These are phyloP conservation scores for Saccharum hybrid DNA, from an alignment of 202 grass and related monocot genomes.

Conservation along the genomic window DNA sequence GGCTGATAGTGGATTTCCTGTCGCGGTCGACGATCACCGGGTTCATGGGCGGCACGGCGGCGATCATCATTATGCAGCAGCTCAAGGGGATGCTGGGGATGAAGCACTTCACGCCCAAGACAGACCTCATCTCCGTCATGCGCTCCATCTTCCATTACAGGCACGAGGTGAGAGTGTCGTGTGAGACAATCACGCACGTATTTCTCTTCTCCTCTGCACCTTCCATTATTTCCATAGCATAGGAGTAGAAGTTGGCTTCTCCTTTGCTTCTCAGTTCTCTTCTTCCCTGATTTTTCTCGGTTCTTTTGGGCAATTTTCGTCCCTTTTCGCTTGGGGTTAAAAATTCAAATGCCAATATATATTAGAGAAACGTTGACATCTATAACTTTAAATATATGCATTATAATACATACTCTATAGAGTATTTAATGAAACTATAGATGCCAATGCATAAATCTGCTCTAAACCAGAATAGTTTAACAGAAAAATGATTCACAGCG, in stretches of 20 bases:
- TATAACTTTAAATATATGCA: too few relatives aligned
- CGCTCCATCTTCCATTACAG: slow-evolving; percentile 61
- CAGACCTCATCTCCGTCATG: slow-evolving; percentile 78
- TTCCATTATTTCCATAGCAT: background rate
- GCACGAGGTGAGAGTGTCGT: slow-evolving; percentile 55
- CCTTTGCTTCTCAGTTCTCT: slow-evolving; percentile 11
- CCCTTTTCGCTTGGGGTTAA: background rate
- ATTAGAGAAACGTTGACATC: background rate
- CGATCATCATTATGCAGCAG: slow-evolving; percentile 94
- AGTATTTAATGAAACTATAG: too few relatives aligned
- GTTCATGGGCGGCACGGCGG: slow-evolving; percentile 96
- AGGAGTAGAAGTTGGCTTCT: background rate
- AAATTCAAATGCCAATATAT: background rate
- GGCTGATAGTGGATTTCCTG: slow-evolving; percentile 91
- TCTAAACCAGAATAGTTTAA: too few relatives aligned
- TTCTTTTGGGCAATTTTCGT: background rate
- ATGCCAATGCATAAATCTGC: slow-evolving; percentile 42
- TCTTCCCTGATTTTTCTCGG: background rate
- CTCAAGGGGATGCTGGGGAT: slow-evolving; percentile 91
- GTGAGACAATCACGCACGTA: background rate
- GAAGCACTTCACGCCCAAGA: slow-evolving; percentile 88
- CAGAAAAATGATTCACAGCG: too few relatives aligned
- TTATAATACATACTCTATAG: too few relatives aligned
- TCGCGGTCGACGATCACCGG: slow-evolving; percentile 90
- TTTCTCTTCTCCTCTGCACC: background rate